Conservation (phyloP, 2,329 filamentous ascomycete species). For the Colletotrichum endophyticum region DNA sequence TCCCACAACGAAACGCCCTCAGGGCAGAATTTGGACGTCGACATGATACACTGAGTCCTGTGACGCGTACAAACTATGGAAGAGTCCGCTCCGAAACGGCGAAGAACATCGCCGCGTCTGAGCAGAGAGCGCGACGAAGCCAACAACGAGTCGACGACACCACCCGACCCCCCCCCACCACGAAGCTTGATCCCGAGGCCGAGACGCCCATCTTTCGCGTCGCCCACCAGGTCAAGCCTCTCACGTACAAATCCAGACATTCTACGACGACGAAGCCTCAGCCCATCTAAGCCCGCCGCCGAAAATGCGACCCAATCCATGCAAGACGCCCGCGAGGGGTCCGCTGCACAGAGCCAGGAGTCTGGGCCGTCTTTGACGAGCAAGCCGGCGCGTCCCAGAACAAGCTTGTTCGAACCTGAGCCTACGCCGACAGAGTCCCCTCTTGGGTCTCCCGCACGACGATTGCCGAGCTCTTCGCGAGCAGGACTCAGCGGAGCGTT, state of each 20-base stretch:
- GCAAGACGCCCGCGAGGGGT: background rate
- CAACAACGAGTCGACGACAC: slow-evolving; percentile 39
- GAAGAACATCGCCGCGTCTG: slow-evolving; percentile 64
- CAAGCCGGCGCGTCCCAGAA: slow-evolving; percentile 1
- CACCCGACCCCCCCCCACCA: slow-evolving; percentile 29
- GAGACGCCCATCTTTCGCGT: slow-evolving; percentile 63
- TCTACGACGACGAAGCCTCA: slow-evolving; percentile 33
- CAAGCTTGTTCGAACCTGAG: background rate
- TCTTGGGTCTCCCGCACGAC: slow-evolving; percentile 21
- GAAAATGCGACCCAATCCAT: background rate
- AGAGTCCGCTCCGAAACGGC: slow-evolving; percentile 66
- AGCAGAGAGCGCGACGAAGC: slow-evolving; percentile 27
- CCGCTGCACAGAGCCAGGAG: background rate
- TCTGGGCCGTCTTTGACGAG: background rate
- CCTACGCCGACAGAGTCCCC: background rate
- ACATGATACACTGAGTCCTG: background rate
- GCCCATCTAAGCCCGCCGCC: slow-evolving; percentile 21
- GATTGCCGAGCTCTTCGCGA: slow-evolving; percentile 28
- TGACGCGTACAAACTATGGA: slow-evolving; percentile 39
- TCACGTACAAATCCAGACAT: slow-evolving; percentile 66
- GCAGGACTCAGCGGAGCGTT: slow-evolving; percentile 33
- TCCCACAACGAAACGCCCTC: too few species aligned
- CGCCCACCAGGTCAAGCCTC: slow-evolving; percentile 70
- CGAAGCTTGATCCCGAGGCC: slow-evolving; percentile 26
- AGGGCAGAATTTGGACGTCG: background rate